Evolutionary conservation across 331 rosid genomes (phyloP).

Genomic region (Phaseolus coccineus): DNA sequence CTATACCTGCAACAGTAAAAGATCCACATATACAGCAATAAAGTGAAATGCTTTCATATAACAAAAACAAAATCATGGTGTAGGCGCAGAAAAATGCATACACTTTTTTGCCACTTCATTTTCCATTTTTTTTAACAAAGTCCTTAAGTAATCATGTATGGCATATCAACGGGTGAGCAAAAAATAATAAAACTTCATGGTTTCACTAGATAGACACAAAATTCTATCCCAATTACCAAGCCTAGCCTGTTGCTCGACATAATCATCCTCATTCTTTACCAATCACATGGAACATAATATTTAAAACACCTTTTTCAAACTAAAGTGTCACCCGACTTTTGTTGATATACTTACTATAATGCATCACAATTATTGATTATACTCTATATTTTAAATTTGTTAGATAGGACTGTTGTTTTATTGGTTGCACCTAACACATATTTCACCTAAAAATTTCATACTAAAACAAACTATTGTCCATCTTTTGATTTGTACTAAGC

Average conservation of each 20-base stretch:
- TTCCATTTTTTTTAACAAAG: conserved; percentile 5
- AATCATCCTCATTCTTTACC: conserved; percentile 28
- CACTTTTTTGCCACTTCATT: conserved; percentile 15
- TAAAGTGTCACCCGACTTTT: not conserved
- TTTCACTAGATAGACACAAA: not conserved
- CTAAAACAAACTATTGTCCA: not conserved
- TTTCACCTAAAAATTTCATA: not conserved
- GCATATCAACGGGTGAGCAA: not conserved
- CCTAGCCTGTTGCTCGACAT: not conserved
- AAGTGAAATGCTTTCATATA: conserved; percentile 3
- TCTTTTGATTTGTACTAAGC: not conserved
- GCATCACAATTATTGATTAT: not conserved
- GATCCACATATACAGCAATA: conserved; percentile 33
- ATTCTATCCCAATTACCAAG: not conserved
- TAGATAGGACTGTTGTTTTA: not conserved
- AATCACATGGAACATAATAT: not conserved
- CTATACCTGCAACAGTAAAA: conserved; percentile 73
- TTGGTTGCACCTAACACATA: not conserved
- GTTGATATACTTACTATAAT: not conserved
- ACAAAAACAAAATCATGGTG: not conserved
- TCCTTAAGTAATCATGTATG: not conserved
- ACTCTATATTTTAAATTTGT: not conserved
- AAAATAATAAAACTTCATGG: conserved; percentile 11
- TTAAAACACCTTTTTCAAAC: not conserved
- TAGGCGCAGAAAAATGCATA: not conserved